Base-by-base conservation (phyloP, 805 yeast species). In the Yamadazyma ubonensis region DNA sequence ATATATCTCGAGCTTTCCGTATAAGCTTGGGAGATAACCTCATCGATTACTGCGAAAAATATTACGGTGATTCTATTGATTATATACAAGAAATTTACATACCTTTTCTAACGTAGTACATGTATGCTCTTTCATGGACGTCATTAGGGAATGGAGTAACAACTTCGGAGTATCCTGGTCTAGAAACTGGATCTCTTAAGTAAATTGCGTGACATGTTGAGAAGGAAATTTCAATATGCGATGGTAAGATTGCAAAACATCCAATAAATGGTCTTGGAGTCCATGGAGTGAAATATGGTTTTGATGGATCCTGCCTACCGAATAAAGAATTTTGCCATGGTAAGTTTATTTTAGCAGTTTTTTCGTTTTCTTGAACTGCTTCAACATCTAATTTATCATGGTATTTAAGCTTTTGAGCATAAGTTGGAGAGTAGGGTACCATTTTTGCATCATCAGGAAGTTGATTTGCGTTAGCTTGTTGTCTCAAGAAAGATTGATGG, bases 151-250 rank as follows among this genome's bases (percentile, higher is more conserved):
- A 87, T 39, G 99, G 99, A 41, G 96, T 73, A 47, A 93, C 86
- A 44, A 93, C 95, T 70, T 93, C 99, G 22, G 96, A 85, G 58
- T 86, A 90, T 42, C 96, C 97, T 5, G 97, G 96, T 61, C 97
- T 79, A 10, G 97, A 96, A 36, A 93, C 89, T 11, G 99, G 99
- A 61, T 93, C 96, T 65, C 97, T 83, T 61, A 93, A 67, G 63
- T 91, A 93, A n/a, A 93, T 85, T 4, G 96, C 97, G 61, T 90
- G 96, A 60, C 98, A 91, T 4, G 97, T 88, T 46, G 78, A 76
- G 63, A 86, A 91, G 16, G 95, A 86, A 32, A 93, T 70, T 67
- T 93, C 98, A 39, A 93, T 70, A 63, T 93, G 98, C 47, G 86
- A 82, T 20, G 99, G 99, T 54, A 87, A 74, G 44, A 93, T 77